Evolutionary conservation across 2,329 filamentous ascomycete genomes (phyloP).

Genomic region (Venturia carpophila): DNA sequence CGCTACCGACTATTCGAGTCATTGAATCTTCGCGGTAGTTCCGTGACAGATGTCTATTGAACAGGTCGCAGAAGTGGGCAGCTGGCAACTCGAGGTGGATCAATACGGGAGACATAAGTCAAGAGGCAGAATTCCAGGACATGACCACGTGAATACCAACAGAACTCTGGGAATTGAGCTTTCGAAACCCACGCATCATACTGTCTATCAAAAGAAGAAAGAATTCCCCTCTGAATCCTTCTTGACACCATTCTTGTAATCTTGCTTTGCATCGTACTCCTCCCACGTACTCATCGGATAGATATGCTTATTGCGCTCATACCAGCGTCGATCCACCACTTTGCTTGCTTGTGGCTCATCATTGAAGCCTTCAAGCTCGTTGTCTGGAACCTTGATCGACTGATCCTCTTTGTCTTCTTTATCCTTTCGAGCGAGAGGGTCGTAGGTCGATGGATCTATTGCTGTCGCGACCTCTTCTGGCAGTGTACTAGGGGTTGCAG

Average conservation of each 20-base stretch:
- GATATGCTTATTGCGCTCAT: slow-evolving; percentile 96
- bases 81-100: too few relatives aligned
- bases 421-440: slow-evolving; percentile 35
- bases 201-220: slow-evolving; percentile 58
- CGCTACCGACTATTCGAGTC: too few relatives aligned
- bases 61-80: too few relatives aligned
- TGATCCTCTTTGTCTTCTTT: slow-evolving; percentile 29
- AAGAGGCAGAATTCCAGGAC: too few relatives aligned
- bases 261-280: slow-evolving; percentile 83
- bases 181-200: background rate
- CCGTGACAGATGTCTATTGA: too few relatives aligned
- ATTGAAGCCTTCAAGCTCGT: slow-evolving; percentile 58
- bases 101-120: too few relatives aligned
- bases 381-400: slow-evolving; percentile 42
- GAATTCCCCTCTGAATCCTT: slow-evolving; percentile 84
- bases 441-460: slow-evolving; percentile 29
- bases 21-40: too few relatives aligned
- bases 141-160: too few relatives aligned
- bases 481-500: slow-evolving; percentile 30
- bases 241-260: slow-evolving; percentile 69
- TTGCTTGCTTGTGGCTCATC: slow-evolving; percentile 81
- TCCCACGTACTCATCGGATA: slow-evolving; percentile 95
- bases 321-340: slow-evolving; percentile 94
- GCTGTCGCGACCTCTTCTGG: slow-evolving; percentile 11
- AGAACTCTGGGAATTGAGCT: background rate